These are phyloP conservation scores for Nematocida ausubeli DNA, from an alignment of 371 early-diverging fungal species.

Conservation along the genomic window DNA sequence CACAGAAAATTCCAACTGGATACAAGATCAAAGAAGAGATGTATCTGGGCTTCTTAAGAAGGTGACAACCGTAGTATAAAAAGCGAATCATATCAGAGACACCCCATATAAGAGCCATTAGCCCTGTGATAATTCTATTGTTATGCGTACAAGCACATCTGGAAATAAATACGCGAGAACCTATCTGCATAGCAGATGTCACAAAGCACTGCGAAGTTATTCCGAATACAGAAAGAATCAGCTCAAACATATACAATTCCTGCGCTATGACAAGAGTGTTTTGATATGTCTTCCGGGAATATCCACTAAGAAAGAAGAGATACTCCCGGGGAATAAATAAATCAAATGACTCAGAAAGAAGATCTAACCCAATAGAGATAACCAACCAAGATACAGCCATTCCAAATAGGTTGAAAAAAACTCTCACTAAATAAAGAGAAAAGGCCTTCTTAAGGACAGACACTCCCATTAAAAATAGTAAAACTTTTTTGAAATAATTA, in stretches of 20 bases:
- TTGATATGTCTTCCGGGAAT: not conserved
- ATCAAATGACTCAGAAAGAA: not conserved
- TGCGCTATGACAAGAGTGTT: not conserved
- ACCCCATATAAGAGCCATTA: constrained; percentile 35
- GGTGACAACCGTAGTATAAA: constrained; percentile 6
- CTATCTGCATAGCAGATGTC: constrained; percentile 26
- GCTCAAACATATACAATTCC: constrained; percentile 23
- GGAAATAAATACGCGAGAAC: constrained; percentile 39
- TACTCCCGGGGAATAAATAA: not conserved
- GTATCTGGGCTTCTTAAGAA: constrained; percentile 11
- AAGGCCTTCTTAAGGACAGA: constrained; percentile 4
- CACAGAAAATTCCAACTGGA: constrained; percentile 43
- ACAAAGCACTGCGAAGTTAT: constrained; percentile 17
- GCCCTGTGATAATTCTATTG: not conserved
- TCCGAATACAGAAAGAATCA: constrained; percentile 20
- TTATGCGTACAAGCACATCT: not conserved
- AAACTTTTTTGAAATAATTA: not conserved
- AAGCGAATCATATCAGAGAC: constrained; percentile 32
- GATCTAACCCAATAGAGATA: constrained; percentile 18
- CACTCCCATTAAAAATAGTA: not conserved
- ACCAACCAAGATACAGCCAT: constrained; percentile 6
- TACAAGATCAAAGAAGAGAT: constrained; percentile 31
- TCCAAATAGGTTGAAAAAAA: constrained; percentile 15
- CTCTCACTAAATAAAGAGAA: not conserved
- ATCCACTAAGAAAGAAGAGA: not conserved